phyloP scores from a whole-genome alignment of 331 rosid species.

The Malus hybrid region DNA sequence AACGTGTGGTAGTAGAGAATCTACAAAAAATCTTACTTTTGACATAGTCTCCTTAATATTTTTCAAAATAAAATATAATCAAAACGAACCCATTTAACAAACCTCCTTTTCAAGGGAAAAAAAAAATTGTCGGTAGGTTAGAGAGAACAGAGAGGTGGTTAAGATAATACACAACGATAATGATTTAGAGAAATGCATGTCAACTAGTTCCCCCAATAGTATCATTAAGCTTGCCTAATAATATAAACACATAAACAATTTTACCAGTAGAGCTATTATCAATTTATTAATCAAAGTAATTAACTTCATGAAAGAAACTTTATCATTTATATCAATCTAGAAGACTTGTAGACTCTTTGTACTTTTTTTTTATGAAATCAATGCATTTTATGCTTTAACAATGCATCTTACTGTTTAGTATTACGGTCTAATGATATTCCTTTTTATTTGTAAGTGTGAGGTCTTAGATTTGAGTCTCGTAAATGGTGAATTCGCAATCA shows the following conservation, averaged over 20 bases:
- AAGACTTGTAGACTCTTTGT: background rate
- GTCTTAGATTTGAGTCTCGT: too few species aligned
- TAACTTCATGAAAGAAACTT: too few species aligned
- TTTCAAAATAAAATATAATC: background rate
- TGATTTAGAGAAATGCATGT: background rate
- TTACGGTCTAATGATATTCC: fast-evolving
- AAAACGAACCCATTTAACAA: background rate
- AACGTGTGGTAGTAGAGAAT: too few species aligned
- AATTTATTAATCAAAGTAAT: too few species aligned
- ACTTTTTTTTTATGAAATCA: background rate
- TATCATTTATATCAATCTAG: background rate
- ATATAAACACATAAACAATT: background rate
- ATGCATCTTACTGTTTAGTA: background rate
- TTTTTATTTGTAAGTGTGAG: too few species aligned
- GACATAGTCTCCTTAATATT: too few species aligned
- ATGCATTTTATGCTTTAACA: background rate
- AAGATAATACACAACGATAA: background rate
- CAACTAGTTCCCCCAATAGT: background rate
- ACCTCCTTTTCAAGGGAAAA: background rate
- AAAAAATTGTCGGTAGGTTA: background rate
- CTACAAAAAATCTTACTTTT: too few species aligned
- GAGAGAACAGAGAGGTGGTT: background rate
- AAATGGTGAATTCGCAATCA: too few species aligned
- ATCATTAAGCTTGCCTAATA: background rate
- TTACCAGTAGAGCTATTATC: too few species aligned